Evolutionary conservation across 768 basidiomycete genomes (phyloP).

Genomic region (Lactarius psammicola): DNA sequence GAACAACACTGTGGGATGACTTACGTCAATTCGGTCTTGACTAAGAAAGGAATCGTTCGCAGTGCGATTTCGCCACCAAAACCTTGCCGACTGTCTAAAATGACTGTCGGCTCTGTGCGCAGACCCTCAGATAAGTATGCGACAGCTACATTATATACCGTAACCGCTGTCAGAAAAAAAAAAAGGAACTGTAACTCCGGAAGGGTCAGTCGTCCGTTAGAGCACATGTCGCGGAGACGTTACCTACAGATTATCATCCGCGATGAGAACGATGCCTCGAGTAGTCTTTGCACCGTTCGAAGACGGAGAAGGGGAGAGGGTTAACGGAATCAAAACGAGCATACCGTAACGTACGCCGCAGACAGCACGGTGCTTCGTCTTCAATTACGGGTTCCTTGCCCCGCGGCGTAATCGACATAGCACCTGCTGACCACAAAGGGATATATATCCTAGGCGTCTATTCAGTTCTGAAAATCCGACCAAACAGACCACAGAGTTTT

Average conservation of each 20-base stretch:
- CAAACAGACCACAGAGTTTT: not conserved
- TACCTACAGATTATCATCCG: not conserved
- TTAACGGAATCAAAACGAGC: not conserved
- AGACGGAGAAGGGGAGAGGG: not conserved
- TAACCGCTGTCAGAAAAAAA: not conserved
- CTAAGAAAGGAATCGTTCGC: not conserved
- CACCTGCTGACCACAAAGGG: conserved; percentile 13
- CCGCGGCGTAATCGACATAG: not conserved
- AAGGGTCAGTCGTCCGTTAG: not conserved
- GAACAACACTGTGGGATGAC: not conserved
- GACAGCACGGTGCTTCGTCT: conserved; percentile 3
- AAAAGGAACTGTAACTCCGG: not conserved
- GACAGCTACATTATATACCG: not conserved
- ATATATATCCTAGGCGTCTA: conserved; percentile 4
- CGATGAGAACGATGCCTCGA: not conserved
- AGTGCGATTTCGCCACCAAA: too few species aligned
- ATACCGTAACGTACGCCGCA: conserved; percentile 10
- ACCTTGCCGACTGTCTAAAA: not conserved
- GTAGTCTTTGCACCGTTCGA: not conserved
- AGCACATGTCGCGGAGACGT: not conserved
- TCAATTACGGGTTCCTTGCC: conserved; percentile 6
- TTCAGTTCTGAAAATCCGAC: too few species aligned
- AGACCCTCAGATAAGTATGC: not conserved
- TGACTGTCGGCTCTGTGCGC: not conserved
- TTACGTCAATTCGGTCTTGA: not conserved